Evolutionary conservation across 2,329 filamentous ascomycete genomes (phyloP), one percentile per base, ranked within the genome.

Genomic region (Colletotrichum shisoi): DNA sequence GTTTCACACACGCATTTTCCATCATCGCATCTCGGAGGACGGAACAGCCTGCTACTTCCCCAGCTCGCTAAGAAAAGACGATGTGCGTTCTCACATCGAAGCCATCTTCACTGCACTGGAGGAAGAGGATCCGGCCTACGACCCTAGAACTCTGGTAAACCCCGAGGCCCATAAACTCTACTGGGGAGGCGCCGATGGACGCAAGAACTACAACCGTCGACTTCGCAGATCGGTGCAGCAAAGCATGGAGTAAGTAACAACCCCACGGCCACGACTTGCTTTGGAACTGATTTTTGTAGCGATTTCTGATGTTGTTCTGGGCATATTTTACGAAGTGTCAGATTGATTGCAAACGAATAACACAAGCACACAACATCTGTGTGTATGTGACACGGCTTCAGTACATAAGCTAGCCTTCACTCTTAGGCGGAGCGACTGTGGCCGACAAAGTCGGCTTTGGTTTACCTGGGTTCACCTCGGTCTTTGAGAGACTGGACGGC

Each of bases 111-210:
- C 86, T 7, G 85, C 90, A 0, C 82, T 98, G n/a, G 93, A 97
- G 74, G 94, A 98, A 63, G 92, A 96, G 68, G 85, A 88, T 2
- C 92, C 94, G 0, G 89, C 91, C 0, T 98, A 96, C 74, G 95
- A 99, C 75, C 95, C 95, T 0, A 86, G 94, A 52, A 94, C 92
- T 12, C 86, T 93, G 39, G 92, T 98, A 44, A 90, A 97, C 70
- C 91, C 89, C 0, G 94, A 97, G 73, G 93, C 94, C 2, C 89
- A 91, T 46, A 92, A 89, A 76, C 81, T 98, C 52, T 95, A 90
- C 75, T 99, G 95, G 94, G 93, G 93, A 3, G 84, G 84, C 4
- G 79, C 86, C 0, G 90, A 93, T 2, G 90, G 94, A 60, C 91
- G 91, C 75, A 97, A 94, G 79, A 80, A 87, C 71, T 98, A 98